Base-by-base conservation (phyloP, 768 basidiomycete genomes). In the Tephrocybe sp. region DNA sequence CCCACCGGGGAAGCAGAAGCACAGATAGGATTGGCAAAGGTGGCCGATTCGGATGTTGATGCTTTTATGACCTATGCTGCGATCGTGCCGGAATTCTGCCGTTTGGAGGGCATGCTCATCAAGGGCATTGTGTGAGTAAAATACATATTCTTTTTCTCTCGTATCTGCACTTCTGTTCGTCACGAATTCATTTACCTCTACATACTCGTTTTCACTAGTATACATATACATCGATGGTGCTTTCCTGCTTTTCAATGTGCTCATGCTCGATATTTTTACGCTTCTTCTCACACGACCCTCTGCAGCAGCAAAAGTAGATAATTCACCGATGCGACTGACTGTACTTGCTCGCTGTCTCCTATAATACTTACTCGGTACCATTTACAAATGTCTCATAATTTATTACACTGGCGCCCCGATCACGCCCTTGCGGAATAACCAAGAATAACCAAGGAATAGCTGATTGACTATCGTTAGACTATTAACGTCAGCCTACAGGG, bases 21-120 rank as follows among this genome's bases (percentile, higher is more conserved):
- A 26, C 87, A 88, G 67, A 72, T 86, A 27, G 91, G 91, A 13
- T 66, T 92, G 39, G 85, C 82, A 26, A 91, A 90, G 66, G 85
- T 92, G 5, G 89, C 91, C 0, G 89, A 91, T 51, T 82, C 90
- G 12, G 91, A 93, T 62, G 69, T 82, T 45, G 91, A 93, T 65
- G 84, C 89, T 47, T 91, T 91, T 67, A 79, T 89, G 82, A 80
- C 86, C 0, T 93, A 93, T 63, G 89, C 89, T 16, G 82, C 88
- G 28, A 87, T 92, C 62, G 86, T 92, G 15, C 87, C 89, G 22
- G 91, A 93, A 69, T 92, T 83, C 64, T 83, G 80, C 70, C 73
- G 91, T 34, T 67, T 93, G 56, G 91, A 93, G 68, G 78, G 81
- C 9, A 85, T 92, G 79, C 66, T 92, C 43, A 78, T 85, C 56